Evolutionary conservation across 768 basidiomycete species (phyloP), one percentile per base, ranked within the genome.

Genomic region (Solioccasus polychromus): DNA sequence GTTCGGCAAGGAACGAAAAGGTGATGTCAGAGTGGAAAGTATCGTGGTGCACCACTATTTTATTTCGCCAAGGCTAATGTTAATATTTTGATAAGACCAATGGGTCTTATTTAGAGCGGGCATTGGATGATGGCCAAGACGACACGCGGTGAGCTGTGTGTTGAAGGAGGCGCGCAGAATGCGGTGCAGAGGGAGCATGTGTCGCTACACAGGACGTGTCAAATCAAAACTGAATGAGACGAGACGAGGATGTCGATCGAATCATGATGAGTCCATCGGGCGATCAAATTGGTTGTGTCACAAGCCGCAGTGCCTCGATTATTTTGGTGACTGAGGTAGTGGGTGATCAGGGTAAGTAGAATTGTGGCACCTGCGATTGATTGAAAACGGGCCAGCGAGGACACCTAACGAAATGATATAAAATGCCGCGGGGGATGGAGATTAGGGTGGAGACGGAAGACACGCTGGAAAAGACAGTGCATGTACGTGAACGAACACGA

Each of bases 401-500:
- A 44, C 46, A 43, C 17, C 45, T 47, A 54, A 49, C 42, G 46
- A 28, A n/a, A 50, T 44, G 51, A 49, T 42, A 49, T 38, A 51
- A 38, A 63, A 55, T 45, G 53, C 64, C 66, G 64, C 63, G 64
- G 64, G 50, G 51, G 47, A 53, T 52, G 63, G 58, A 63, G 57
- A 54, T 59, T 54, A 54, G 59, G 57, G 62, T 62, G 62, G 59
- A 62, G 59, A 52, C 50, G 53, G 48, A 52, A 39, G 56, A 54
- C 55, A 66, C 53, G 62, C 54, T 57, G 61, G 40, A 65, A 52
- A 56, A 44, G 58, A 63, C 52, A 42, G 59, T 46, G 47, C 35
- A 54, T 60, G 66, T 66, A 66, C 64, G 66, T 66, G 64, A 66
- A 58, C 45, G 55, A 52, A 65, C 64, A 66, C 52, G 54, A 62